Evolutionary conservation across 345 rosid genomes (phyloP).

Genomic region (Dipteronia dyeriana): DNA sequence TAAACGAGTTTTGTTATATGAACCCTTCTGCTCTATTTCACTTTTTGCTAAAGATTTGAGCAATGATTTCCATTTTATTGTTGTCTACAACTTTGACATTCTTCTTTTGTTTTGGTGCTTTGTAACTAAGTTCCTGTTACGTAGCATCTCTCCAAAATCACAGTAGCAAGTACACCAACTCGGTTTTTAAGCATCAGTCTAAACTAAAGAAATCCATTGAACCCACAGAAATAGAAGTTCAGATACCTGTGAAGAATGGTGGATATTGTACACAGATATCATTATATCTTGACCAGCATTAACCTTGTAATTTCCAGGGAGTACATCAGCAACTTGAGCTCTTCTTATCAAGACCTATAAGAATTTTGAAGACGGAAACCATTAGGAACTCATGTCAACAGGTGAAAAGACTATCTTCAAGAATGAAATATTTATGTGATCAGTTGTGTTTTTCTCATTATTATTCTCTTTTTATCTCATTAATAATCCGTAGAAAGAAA

Average conservation of each 20-base stretch:
- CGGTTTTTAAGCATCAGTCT: background rate
- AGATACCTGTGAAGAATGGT: slow-evolving; percentile 77
- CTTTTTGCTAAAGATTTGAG: background rate
- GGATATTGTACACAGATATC: slow-evolving; percentile 94
- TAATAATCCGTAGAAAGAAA: slow-evolving; percentile 4
- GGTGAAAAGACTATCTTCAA: background rate
- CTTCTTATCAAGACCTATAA: slow-evolving; percentile 83
- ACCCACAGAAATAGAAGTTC: slow-evolving; percentile 12
- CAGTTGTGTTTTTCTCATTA: background rate
- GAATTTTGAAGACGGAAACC: slow-evolving; percentile 1
- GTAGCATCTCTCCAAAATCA: background rate
- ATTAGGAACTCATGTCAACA: background rate
- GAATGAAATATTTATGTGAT: background rate
- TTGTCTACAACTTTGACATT: background rate
- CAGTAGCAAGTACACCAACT: background rate
- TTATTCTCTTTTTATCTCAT: background rate
- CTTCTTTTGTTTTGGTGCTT: background rate
- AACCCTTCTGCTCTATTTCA: background rate
- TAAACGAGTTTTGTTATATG: background rate
- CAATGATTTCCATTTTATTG: background rate
- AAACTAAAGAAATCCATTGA: background rate
- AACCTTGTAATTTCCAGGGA: slow-evolving; percentile 91
- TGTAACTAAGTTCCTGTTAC: background rate
- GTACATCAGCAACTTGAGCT: slow-evolving; percentile 81
- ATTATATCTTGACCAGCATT: slow-evolving; percentile 91